Evolutionary conservation across 768 basidiomycete species (phyloP).

Genomic region (Amanita phalloides): DNA sequence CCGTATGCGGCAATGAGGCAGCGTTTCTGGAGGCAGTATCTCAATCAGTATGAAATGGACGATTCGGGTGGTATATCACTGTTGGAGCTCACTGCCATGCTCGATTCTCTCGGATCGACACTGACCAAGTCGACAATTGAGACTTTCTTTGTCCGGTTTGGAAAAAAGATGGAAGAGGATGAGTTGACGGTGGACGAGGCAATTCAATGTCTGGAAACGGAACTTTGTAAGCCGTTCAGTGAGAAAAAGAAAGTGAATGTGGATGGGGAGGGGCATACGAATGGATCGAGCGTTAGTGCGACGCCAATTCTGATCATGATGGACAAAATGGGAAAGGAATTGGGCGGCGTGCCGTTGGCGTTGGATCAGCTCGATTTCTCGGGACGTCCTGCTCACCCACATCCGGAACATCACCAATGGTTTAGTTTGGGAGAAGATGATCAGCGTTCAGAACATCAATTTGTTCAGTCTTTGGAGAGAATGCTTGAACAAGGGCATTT

Average conservation of each 20-base stretch:
- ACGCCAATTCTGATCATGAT: slow-evolving; percentile 38
- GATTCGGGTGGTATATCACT: slow-evolving; percentile 66
- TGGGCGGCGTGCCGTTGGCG: slow-evolving; percentile 12
- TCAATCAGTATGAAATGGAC: slow-evolving; percentile 85
- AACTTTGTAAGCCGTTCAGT: slow-evolving; percentile 59
- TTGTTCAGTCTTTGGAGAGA: too few species aligned
- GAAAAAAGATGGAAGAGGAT: slow-evolving; percentile 52
- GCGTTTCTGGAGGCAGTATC: slow-evolving; percentile 83
- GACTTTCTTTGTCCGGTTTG: slow-evolving; percentile 67
- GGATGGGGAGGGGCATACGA: slow-evolving; percentile 23
- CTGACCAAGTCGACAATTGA: slow-evolving; percentile 70
- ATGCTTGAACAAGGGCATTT: neutral
- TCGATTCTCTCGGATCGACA: slow-evolving; percentile 94
- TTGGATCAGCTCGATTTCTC: slow-evolving; percentile 55
- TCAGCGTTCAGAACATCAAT: slow-evolving; percentile 7
- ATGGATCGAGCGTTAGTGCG: slow-evolving; percentile 35
- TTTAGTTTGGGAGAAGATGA: slow-evolving; percentile 32
- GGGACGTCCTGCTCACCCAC: slow-evolving; percentile 24
- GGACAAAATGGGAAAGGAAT: slow-evolving; percentile 28
- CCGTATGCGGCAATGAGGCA: slow-evolving; percentile 89
- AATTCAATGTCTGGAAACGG: slow-evolving; percentile 77
- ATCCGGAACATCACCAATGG: slow-evolving; percentile 1
- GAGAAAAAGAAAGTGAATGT: slow-evolving; percentile 65
- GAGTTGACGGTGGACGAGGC: slow-evolving; percentile 73
- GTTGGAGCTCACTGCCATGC: slow-evolving; percentile 87